A percentile compares a stretch with the other conserved stretches of the same genome.
Conservation (phyloP, 441 rosid genomes). For the Pelargonium cotyledonis region DNA sequence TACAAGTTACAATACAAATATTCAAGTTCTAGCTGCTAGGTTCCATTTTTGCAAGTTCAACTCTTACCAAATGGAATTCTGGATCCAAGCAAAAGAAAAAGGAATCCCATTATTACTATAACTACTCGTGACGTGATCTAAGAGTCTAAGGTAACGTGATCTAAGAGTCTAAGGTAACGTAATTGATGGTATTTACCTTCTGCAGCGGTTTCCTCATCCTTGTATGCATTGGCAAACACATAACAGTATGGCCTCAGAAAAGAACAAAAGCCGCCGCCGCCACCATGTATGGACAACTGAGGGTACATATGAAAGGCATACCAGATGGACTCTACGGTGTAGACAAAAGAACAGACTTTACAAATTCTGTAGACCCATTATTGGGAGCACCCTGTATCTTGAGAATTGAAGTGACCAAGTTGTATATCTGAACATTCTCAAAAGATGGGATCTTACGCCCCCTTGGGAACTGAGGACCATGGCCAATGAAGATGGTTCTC, state of each 20-base stretch:
- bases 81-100: constrained; percentile 15
- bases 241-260: no score
- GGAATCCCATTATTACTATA: constrained; percentile 8
- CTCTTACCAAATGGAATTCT: constrained; percentile 8
- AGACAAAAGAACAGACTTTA: constrained; percentile 41
- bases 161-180: no score
- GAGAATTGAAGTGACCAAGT: constrained; percentile 67
- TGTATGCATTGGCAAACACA: no score
- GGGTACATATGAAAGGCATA: no score
- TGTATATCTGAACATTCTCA: constrained; percentile 87
- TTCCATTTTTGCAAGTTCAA: constrained; percentile 13
- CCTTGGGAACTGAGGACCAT: constrained; percentile 72
- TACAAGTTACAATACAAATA: no score
- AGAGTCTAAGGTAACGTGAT: constrained; percentile 7
- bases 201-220: no score
- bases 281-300: no score
- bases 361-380: constrained; percentile 58
- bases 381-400: constrained; percentile 62
- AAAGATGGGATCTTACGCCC: constrained; percentile 84
- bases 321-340: no score
- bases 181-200: no score
- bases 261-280: no score
- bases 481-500: constrained; percentile 85
- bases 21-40: constrained; percentile 7
- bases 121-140: constrained; percentile 6